A percentile compares a stretch with the other conserved stretches of the same genome.
phyloP scores from a whole-genome alignment of 192 early-diverging fungal species.

The Jimgerdemannia lactiflua region DNA sequence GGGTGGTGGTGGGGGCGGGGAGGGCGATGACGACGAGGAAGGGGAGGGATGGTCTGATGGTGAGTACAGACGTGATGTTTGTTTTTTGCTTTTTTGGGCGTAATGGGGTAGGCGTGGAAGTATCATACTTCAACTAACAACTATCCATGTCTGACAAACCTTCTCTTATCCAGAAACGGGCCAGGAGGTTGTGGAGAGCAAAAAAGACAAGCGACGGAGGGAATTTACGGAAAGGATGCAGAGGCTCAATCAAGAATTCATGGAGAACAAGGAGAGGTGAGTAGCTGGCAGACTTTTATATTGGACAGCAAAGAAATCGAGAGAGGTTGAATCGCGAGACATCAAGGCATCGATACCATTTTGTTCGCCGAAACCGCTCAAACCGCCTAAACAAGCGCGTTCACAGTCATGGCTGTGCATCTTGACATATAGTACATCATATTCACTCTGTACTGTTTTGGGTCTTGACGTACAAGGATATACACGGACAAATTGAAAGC shows the following conservation, averaged over 20 bases:
- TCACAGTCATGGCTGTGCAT: no score
- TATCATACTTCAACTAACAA: not conserved
- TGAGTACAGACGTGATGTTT: not conserved
- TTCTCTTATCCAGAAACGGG: not conserved
- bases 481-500: not conserved
- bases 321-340: not conserved
- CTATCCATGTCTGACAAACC: not conserved
- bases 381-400: no score
- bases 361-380: no score
- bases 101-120: no score
- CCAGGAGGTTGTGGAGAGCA: slow-evolving; percentile 27
- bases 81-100: not conserved
- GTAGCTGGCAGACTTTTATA: slow-evolving; percentile 21
- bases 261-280: slow-evolving; percentile 59
- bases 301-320: not conserved
- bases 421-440: no score
- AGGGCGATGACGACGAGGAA: not conserved
- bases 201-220: slow-evolving; percentile 51
- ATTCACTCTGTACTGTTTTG: not conserved
- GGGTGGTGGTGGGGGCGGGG: not conserved
- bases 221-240: slow-evolving; percentile 55
- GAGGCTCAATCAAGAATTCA: slow-evolving; percentile 56
- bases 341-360: no score
- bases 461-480: slow-evolving; percentile 1
- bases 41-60: not conserved